A percentile compares a stretch with the other conserved stretches of the same genome.
phyloP scores from a whole-genome alignment of 257 asterid species.

The Solanum sejunctum region DNA sequence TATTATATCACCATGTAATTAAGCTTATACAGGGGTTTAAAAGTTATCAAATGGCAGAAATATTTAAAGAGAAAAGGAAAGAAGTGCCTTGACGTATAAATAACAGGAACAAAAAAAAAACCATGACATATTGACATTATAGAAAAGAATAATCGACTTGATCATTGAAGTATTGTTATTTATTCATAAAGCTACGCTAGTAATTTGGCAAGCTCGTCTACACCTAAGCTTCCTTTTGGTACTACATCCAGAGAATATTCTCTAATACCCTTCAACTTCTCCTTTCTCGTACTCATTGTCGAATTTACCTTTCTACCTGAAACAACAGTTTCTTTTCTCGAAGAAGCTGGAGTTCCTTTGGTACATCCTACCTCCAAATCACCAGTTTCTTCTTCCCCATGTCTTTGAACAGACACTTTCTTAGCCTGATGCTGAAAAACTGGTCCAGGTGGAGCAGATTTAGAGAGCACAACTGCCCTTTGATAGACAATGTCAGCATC shows the following conservation, averaged over 20 bases:
- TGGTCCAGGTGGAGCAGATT: conserved; percentile 65
- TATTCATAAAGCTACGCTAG: conserved; percentile 23
- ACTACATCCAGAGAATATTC: conserved; percentile 40
- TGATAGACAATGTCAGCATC: conserved; percentile 56
- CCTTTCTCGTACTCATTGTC: conserved; percentile 22
- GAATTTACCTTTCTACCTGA: conserved; percentile 16
- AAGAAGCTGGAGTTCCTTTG: not conserved
- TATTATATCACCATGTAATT: not conserved
- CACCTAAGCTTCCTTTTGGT: conserved; percentile 59
- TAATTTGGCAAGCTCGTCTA: conserved; percentile 89
- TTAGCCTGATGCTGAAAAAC: conserved; percentile 27
- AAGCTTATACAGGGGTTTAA: not conserved
- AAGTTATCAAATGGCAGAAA: not conserved
- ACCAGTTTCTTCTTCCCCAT: conserved; percentile 18
- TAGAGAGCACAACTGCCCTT: conserved; percentile 43
- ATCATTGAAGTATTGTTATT: not conserved
- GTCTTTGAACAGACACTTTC: conserved; percentile 14
- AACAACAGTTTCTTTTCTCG: conserved; percentile 9
- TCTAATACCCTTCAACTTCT: conserved; percentile 32
- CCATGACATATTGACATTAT: not conserved
- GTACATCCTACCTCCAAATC: conserved; percentile 18
- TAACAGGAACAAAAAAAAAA: not conserved
- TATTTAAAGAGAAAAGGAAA: not conserved
- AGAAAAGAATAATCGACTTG: not conserved
- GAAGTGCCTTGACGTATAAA: not conserved